Evolutionary conservation across 805 yeast species (phyloP).

Genomic region (Wickerhamiella alocasiicola): DNA sequence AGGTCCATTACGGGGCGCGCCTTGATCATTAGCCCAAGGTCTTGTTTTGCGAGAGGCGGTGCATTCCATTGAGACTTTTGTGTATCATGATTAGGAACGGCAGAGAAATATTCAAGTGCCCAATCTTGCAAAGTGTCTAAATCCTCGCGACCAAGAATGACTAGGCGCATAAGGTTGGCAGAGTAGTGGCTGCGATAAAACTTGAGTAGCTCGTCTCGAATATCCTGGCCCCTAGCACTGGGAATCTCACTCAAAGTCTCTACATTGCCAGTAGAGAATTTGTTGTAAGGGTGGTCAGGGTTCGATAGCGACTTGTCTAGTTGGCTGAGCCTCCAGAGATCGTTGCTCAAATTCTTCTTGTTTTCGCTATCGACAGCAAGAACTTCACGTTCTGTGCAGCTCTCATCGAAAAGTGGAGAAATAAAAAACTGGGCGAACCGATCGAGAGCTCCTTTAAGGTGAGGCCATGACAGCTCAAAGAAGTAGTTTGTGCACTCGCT

Average conservation of each 20-base stretch:
- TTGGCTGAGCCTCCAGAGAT: conserved; percentile 79
- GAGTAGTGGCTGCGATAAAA: conserved; percentile 66
- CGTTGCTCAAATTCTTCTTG: conserved; percentile 85
- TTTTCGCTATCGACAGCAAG: conserved; percentile 93
- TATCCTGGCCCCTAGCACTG: conserved; percentile 45
- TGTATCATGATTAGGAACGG: conserved; percentile 36
- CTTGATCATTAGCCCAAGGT: conserved; percentile 41
- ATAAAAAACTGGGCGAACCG: conserved; percentile 89
- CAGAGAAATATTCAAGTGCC: conserved; percentile 55
- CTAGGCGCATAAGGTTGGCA: conserved; percentile 78
- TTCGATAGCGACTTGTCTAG: conserved; percentile 65
- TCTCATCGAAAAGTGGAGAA: conserved; percentile 56
- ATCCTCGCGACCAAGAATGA: conserved; percentile 69
- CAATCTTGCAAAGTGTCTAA: conserved; percentile 58
- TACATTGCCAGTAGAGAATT: conserved; percentile 82
- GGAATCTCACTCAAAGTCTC: conserved; percentile 64
- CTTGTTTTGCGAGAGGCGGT: conserved; percentile 34
- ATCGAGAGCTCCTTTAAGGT: conserved; percentile 78
- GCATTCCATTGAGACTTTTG: conserved; percentile 27
- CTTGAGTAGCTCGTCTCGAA: conserved; percentile 66
- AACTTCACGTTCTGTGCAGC: conserved; percentile 83
- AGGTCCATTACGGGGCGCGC: conserved; percentile 79
- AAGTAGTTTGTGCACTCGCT: conserved; percentile 80
- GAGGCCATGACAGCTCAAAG: conserved; percentile 68
- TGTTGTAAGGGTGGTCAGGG: conserved; percentile 67